Evolutionary conservation across 345 rosid genomes (phyloP).

Genomic region (Pistacia vera): DNA sequence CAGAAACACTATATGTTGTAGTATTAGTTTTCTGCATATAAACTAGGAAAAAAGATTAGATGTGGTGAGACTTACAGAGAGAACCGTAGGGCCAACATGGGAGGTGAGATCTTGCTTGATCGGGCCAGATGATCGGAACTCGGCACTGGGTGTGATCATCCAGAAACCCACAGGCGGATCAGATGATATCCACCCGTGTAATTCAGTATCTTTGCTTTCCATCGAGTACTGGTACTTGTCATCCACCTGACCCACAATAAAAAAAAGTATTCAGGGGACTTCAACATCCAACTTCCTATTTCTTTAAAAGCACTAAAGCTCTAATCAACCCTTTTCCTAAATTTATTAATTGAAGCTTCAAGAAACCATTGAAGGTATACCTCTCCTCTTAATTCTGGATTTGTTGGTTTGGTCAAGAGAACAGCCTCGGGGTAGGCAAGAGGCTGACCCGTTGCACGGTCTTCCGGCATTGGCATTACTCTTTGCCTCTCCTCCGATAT

Average conservation of each 20-base stretch:
- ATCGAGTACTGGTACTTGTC: conserved; percentile 83
- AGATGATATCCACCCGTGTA: conserved; percentile 79
- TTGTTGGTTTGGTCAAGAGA: conserved; percentile 57
- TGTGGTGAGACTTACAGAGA: conserved; percentile 42
- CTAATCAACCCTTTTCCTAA: neutral
- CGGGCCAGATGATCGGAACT: conserved; percentile 71
- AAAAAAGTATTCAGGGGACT: conserved; percentile 2
- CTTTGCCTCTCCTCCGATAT: conserved; percentile 70
- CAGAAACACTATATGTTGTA: too few species aligned
- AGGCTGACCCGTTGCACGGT: conserved; percentile 37
- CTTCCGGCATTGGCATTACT: conserved; percentile 66
- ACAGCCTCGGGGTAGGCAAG: conserved; percentile 93
- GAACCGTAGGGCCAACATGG: conserved; percentile 66
- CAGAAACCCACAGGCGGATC: conserved; percentile 66
- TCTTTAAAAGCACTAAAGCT: neutral
- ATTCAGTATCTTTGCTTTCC: conserved; percentile 49
- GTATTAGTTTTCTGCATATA: neutral
- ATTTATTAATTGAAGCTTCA: neutral
- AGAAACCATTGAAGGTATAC: conserved; percentile 27
- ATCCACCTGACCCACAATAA: conserved; percentile 55
- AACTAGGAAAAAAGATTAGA: neutral
- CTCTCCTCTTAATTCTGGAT: conserved; percentile 66
- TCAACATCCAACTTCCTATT: neutral
- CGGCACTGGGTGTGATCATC: conserved; percentile 83
- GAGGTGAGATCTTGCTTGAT: conserved; percentile 81